Conservation (phyloP, 1,284 basidiomycete genomes). For the Naganishia sp. region DNA sequence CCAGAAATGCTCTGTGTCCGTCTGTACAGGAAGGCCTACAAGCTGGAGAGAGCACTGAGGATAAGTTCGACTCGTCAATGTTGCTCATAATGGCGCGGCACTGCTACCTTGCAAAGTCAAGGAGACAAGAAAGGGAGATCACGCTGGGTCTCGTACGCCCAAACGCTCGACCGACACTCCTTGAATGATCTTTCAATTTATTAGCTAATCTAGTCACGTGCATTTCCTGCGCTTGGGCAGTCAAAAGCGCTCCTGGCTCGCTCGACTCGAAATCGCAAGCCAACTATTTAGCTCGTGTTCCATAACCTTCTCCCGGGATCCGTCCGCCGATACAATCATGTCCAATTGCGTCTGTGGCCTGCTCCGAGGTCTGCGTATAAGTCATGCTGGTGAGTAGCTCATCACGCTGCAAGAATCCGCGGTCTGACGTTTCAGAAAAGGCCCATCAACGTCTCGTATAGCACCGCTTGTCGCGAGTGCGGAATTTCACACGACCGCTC, state of each 20-base stretch:
- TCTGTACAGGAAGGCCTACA: no score
- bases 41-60: no score
- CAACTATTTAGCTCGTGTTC: slow-evolving; percentile 11
- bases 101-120: no score
- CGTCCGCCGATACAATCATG: neutral
- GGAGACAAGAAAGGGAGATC: neutral
- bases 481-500: slow-evolving; percentile 40
- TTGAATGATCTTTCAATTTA: neutral
- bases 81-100: no score
- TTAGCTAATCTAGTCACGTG: slow-evolving; percentile 3
- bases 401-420: neutral
- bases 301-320: neutral
- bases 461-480: slow-evolving; percentile 20
- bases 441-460: slow-evolving; percentile 20
- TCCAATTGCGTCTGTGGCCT: slow-evolving; percentile 15
- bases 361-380: slow-evolving; percentile 13
- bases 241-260: slow-evolving; percentile 5
- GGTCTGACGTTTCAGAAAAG: neutral
- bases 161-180: neutral
- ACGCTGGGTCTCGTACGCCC: no score
- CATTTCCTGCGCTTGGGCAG: neutral
- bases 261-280: slow-evolving; percentile 10
- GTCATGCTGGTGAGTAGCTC: slow-evolving; percentile 15
- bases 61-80: no score
- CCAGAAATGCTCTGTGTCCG: no score